Percentiles rank a stretch among this genome's conserved stretches.
Conservation (phyloP, 1,139 yeast species). For the Blastobotrys persicus region DNA sequence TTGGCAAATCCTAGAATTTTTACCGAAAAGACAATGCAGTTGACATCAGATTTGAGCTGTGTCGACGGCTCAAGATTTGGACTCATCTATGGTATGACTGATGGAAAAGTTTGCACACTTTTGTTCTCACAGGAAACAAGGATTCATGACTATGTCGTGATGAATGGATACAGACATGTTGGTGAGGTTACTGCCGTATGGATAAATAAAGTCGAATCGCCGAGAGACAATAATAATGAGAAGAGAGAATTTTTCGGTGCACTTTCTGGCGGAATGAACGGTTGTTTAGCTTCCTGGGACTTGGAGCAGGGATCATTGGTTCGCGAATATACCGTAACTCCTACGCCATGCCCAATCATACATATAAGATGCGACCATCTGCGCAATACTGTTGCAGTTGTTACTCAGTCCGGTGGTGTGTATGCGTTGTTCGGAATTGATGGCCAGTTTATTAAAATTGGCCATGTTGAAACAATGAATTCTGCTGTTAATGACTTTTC, state of each 20-base stretch:
- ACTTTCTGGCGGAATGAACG: slow-evolving; percentile 22
- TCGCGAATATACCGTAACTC: slow-evolving; percentile 17
- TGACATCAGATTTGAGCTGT: slow-evolving; percentile 22
- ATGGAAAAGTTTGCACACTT: slow-evolving; percentile 31
- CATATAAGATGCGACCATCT: slow-evolving; percentile 28
- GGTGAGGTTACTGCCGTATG: slow-evolving; percentile 33
- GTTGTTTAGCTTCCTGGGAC: slow-evolving; percentile 22
- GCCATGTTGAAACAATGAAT: slow-evolving; percentile 12
- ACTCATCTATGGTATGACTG: slow-evolving; percentile 31
- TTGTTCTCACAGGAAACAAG: slow-evolving; percentile 34
- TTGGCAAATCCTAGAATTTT: slow-evolving; percentile 32
- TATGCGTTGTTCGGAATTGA: slow-evolving; percentile 13
- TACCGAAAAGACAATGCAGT: slow-evolving; percentile 27
- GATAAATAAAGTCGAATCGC: slow-evolving; percentile 33
- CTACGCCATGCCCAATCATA: slow-evolving; percentile 20
- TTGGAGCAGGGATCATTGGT: slow-evolving; percentile 9
- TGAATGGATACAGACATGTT: slow-evolving; percentile 26
- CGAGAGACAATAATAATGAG: slow-evolving; percentile 19
- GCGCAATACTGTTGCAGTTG: slow-evolving; percentile 22
- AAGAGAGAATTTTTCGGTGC: slow-evolving; percentile 21
- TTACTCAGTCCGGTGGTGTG: slow-evolving; percentile 19
- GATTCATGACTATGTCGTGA: slow-evolving; percentile 29
- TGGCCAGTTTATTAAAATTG: slow-evolving; percentile 16
- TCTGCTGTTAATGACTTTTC: neutral
- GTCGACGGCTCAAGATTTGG: slow-evolving; percentile 37